Evolutionary conservation across 2,329 filamentous ascomycete species (phyloP).

Genomic region (Ascochyta lentis): DNA sequence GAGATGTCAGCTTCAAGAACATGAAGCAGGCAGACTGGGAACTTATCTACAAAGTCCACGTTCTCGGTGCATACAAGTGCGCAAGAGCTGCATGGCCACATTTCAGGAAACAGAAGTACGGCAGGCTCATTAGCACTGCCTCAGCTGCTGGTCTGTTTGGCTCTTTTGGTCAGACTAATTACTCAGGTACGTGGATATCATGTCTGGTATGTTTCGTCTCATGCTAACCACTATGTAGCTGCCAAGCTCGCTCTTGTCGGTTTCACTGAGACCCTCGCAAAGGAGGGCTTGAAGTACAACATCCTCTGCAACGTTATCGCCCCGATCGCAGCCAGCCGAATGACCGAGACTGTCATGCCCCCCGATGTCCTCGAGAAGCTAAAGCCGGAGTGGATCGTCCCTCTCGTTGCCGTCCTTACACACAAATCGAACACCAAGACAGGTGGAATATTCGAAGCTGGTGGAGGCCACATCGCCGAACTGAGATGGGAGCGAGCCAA

Average conservation of each 20-base stretch:
- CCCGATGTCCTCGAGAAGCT: constrained; percentile 86
- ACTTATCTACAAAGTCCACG: constrained; percentile 88
- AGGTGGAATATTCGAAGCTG: constrained; percentile 90
- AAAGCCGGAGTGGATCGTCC: constrained; percentile 94
- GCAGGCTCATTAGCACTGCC: constrained; percentile 93
- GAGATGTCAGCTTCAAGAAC: constrained; percentile 98
- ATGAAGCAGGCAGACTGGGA: constrained; percentile 98
- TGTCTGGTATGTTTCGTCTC: constrained; percentile 4
- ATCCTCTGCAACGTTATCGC: constrained; percentile 95
- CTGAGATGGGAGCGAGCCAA: constrained; percentile 92
- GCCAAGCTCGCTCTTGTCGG: constrained; percentile 95
- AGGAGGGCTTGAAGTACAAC: constrained; percentile 98
- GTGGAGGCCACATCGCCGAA: constrained; percentile 91
- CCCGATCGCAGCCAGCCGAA: constrained; percentile 91
- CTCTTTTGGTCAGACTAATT: constrained; percentile 95
- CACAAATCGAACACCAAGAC: constrained; percentile 89
- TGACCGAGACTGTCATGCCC: constrained; percentile 95
- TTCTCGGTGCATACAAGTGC: constrained; percentile 94
- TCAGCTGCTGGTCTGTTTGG: constrained; percentile 97
- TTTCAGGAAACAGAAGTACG: constrained; percentile 99
- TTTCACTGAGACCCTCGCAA: constrained; percentile 96
- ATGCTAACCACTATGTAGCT: constrained; percentile 56
- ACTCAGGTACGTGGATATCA: constrained; percentile 67
- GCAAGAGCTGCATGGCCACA: constrained; percentile 93
- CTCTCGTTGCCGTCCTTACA: constrained; percentile 84